Evolutionary conservation across 305 asterid species (phyloP).

Genomic region (Withania somnifera): DNA sequence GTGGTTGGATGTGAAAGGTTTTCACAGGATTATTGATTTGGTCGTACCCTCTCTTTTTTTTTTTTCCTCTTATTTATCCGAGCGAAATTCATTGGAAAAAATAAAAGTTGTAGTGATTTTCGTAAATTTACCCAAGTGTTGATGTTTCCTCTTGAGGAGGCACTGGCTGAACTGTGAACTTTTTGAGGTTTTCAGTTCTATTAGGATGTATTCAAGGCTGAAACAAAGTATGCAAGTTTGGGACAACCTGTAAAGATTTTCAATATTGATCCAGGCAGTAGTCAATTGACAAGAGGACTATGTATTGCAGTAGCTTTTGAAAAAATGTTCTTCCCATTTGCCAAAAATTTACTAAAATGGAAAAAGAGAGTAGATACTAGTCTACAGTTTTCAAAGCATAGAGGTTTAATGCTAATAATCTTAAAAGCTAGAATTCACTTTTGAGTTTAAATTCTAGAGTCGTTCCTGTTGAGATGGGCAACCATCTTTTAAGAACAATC

Average conservation of each 20-base stretch:
- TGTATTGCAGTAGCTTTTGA: neutral
- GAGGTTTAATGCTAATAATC: no score
- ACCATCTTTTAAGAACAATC: no score
- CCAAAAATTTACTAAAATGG: neutral
- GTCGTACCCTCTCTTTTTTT: neutral
- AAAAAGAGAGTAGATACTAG: neutral
- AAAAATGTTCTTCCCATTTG: neutral
- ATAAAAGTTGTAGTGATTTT: conserved; percentile 1
- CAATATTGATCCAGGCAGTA: neutral
- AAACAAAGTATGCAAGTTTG: neutral
- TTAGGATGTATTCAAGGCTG: neutral
- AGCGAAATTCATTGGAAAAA: neutral
- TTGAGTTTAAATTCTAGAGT: no score
- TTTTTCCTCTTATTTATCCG: neutral
- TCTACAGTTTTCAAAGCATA: neutral
- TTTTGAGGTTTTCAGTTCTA: neutral
- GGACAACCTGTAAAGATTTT: neutral
- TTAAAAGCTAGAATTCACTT: no score
- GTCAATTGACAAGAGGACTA: neutral
- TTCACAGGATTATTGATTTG: neutral
- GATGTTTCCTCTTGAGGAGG: conserved; percentile 1
- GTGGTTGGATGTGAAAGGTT: neutral
- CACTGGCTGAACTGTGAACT: neutral
- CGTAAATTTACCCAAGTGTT: neutral
- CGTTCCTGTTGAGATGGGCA: no score